Evolutionary conservation across 257 asterid genomes (phyloP), one percentile per base, ranked within the genome.

Genomic region (Nicotiana obtusifolia): DNA sequence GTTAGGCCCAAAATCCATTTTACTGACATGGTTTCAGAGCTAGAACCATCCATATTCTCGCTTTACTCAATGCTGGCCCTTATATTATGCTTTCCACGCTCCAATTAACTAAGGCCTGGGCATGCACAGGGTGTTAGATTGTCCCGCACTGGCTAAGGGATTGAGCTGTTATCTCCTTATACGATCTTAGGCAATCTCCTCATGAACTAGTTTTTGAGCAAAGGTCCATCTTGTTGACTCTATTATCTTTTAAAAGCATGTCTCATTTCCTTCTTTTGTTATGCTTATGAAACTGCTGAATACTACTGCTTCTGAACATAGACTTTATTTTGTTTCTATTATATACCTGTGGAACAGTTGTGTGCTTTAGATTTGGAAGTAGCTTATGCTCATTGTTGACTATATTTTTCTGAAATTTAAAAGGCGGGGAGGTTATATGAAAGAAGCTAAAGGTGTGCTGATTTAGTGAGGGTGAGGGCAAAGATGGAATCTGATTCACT

Each of bases 401-500:
- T 60, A 66, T 69, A 60, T 14, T 67, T 71, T 65, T 54, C 35
- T 41, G 81, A 4, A 71, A 52, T 78, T 67, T 64, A 9, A 77
- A 37, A 52, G 78, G 87, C 83, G 81, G 67, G 69, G 78, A 84
- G 82, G 82, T 77, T 86, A 81, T 69, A 81, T 86, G 90, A 85
- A 79, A 75, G 88, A 82, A 83, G 64, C 65, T 75, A n/a, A 80
- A 76, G 84, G 79, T 20, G 83, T 24, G 84, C 19, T 79, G 82
- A 83, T 78, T 56, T 65, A 64, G 81, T 65, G 49, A 19, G 61
- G 86, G 20, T 83, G 82, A 89, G 84, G 82, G 75, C 88, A 57
- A 52, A 84, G 84, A 89, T 95, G 97, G 93, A 87, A 86, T 73
- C 93, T 5, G 97, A 90, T 60, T 81, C 89, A 3, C 92, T 89